Percentiles rank a stretch among this genome's conserved stretches.
Evolutionary conservation across 2,329 filamentous ascomycete species (phyloP).

Genomic region (Penicillium sp.): DNA sequence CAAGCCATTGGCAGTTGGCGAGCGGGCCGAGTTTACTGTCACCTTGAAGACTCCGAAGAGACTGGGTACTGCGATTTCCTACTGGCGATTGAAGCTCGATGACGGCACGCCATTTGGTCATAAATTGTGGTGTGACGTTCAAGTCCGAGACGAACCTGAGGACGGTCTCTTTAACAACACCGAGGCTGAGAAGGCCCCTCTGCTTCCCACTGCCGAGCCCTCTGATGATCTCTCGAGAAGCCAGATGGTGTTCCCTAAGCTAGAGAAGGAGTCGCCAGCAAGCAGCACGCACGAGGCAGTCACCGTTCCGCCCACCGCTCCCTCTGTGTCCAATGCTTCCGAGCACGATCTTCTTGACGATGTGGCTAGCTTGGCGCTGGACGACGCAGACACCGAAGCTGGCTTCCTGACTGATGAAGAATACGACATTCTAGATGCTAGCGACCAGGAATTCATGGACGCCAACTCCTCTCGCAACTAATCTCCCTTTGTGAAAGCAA

Average conservation of each 20-base stretch:
- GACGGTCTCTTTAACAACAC: slow-evolving; percentile 17
- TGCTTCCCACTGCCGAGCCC: slow-evolving; percentile 36
- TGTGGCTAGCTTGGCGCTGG: slow-evolving; percentile 61
- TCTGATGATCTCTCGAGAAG: slow-evolving; percentile 53
- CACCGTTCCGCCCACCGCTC: slow-evolving; percentile 35
- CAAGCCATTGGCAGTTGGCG: slow-evolving; percentile 70
- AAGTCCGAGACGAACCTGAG: slow-evolving; percentile 55
- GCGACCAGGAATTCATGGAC: slow-evolving; percentile 79
- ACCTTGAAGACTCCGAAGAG: slow-evolving; percentile 79
- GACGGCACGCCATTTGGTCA: slow-evolving; percentile 86
- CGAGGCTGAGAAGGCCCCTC: slow-evolving; percentile 38
- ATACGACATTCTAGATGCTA: slow-evolving; percentile 95
- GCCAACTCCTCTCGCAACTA: slow-evolving; percentile 39
- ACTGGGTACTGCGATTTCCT: slow-evolving; percentile 82
- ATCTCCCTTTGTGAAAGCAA: slow-evolving; percentile 2
- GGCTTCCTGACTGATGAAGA: slow-evolving; percentile 96
- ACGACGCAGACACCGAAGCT: slow-evolving; percentile 57
- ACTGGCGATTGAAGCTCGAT: slow-evolving; percentile 89
- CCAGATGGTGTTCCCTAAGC: slow-evolving; percentile 94
- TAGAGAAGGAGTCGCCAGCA: slow-evolving; percentile 89
- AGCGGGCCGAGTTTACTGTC: slow-evolving; percentile 81
- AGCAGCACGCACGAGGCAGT: slow-evolving; percentile 72
- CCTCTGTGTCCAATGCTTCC: slow-evolving; percentile 50
- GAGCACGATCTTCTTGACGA: slow-evolving; percentile 60
- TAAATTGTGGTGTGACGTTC: slow-evolving; percentile 92